These are phyloP conservation scores for Penicillium angulare DNA, from an alignment of 495 filamentous ascomycete genomes.

Conservation along the genomic window DNA sequence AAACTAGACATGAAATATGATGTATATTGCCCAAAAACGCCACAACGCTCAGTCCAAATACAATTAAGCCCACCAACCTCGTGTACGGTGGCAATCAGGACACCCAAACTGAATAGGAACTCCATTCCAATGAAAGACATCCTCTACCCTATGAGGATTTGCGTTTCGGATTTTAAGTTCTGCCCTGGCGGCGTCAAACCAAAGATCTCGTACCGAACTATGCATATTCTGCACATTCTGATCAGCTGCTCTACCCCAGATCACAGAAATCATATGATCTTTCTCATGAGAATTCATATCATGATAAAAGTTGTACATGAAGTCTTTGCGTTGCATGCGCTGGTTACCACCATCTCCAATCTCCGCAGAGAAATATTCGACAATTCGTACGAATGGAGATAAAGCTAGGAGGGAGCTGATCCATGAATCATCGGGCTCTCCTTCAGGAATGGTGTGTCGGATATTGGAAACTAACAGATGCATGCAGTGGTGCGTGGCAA, in stretches of 20 bases:
- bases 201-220: slow-evolving; percentile 37
- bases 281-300: slow-evolving; percentile 37
- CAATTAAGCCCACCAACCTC: slow-evolving; percentile 39
- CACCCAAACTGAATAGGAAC: slow-evolving; percentile 42
- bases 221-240: slow-evolving; percentile 26
- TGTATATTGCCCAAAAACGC: slow-evolving; percentile 10
- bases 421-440: slow-evolving; percentile 38
- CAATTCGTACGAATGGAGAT: slow-evolving; percentile 40
- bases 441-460: slow-evolving; percentile 37
- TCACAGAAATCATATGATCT: slow-evolving; percentile 40
- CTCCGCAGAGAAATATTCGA: slow-evolving; percentile 48
- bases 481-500: slow-evolving; percentile 49
- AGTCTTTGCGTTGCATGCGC: slow-evolving; percentile 43
- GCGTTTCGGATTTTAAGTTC: slow-evolving; percentile 33
- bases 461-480: slow-evolving; percentile 41
- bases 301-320: slow-evolving; percentile 46
- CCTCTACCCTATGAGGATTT: slow-evolving; percentile 33
- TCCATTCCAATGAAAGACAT: slow-evolving; percentile 30
- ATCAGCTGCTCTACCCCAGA: slow-evolving; percentile 34
- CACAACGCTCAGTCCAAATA: slow-evolving; percentile 8
- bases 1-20: not conserved
- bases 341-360: slow-evolving; percentile 45
- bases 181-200: slow-evolving; percentile 40
- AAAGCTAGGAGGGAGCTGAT: slow-evolving; percentile 44
- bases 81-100: slow-evolving; percentile 25